Conservation (phyloP, 2,329 filamentous ascomycete species). For the Camptophora hylomeconis region DNA sequence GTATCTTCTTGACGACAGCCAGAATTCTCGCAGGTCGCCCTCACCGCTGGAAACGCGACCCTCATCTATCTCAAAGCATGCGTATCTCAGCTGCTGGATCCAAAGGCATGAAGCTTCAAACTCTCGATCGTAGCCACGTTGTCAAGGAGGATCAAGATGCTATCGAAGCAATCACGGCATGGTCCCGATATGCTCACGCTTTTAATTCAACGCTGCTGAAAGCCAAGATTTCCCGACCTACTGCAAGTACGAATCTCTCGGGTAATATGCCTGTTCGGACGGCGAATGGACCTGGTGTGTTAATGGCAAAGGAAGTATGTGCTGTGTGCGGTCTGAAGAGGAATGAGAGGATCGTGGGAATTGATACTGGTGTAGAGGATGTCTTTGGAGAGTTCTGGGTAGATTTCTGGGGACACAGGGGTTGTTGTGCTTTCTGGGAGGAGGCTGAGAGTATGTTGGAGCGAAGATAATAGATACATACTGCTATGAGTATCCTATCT, state of each 20-base stretch:
- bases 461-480: constrained; percentile 55
- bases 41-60: constrained; percentile 81
- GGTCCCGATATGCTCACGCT: constrained; percentile 63
- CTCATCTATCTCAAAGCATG: constrained; percentile 73
- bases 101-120: constrained; percentile 81
- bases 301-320: constrained; percentile 59
- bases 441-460: constrained; percentile 58
- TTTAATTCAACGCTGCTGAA: constrained; percentile 47
- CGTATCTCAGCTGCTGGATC: constrained; percentile 59
- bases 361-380: constrained; percentile 69
- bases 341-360: constrained; percentile 65
- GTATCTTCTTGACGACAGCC: constrained; percentile 46
- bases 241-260: constrained; percentile 8
- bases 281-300: constrained; percentile 36
- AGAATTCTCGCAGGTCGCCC: constrained; percentile 75
- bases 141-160: constrained; percentile 74
- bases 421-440: constrained; percentile 77
- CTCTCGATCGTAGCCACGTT: constrained; percentile 72
- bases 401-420: constrained; percentile 71
- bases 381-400: constrained; percentile 96
- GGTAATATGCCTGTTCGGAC: constrained; percentile 1
- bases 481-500: too few species aligned
- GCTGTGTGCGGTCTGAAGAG: constrained; percentile 77
- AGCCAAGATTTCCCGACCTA: constrained; percentile 39
- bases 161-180: constrained; percentile 60